Evolutionary conservation across 2,329 filamentous ascomycete genomes (phyloP), one percentile per base, ranked within the genome.

Genomic region (Penicillium brasilianum): DNA sequence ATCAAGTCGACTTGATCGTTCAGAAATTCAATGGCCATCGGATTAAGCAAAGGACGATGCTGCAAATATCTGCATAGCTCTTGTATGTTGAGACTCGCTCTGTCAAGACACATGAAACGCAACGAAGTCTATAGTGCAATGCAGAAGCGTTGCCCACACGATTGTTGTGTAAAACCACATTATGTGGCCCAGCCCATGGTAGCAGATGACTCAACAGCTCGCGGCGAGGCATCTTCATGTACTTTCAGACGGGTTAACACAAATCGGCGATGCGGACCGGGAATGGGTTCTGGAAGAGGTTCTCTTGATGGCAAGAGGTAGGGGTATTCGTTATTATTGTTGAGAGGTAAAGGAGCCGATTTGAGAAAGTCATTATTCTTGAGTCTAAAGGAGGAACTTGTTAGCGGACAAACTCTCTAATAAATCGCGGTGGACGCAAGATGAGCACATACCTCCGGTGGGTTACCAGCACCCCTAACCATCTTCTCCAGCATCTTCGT

Each of bases 401-500:
- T 64, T 44, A 64, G 60, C 43, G 10, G 20, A n/a, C 5, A 4
- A 4, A 49, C 34, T 30, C 22, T 48, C 39, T 37, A 32, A 11
- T 10, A 14, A 41, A 22, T 13, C 25, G 28, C n/a, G 28, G 11
- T 36, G 9, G 25, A 18, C 32, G 11, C n/a, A 43, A 53, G 14
- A 28, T 9, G 5, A 25, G 10, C 34, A 66, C 74, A 43, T 59
- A 87, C 86, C 81, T 87, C 86, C 44, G 87, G 87, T 64, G 88
- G 87, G 70, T 85, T 84, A 41, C 88, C 86, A 65, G 87, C 88
- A 11, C 88, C 88, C 66, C 87, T 80, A 30, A 88, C 82, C 86
- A 88, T 88, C 70, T 85, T 83, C 74, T 96, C 90, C 69, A 98
- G 89, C 81, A 97, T 85, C 77, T 88, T 84, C 14, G 90, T 87